These are phyloP conservation scores for Leptosphaerulina australis DNA, from an alignment of 2,329 filamentous ascomycete species.

Conservation along the genomic window DNA sequence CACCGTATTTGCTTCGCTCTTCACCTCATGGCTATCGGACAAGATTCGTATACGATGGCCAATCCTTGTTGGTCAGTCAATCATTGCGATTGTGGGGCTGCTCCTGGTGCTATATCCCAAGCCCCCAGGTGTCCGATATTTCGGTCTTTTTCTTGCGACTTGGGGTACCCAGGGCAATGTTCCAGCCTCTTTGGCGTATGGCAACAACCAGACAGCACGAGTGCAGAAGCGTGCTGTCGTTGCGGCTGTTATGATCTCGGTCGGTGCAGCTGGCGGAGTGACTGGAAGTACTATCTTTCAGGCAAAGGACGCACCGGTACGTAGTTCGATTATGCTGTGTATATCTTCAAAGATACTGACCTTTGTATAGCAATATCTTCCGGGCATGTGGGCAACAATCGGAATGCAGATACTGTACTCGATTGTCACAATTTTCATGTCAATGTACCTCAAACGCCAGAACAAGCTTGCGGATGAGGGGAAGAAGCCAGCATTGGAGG, in stretches of 20 bases:
- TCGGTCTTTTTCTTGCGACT: constrained; percentile 33
- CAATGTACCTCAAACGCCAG: constrained; percentile 30
- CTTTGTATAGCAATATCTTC: constrained; percentile 27
- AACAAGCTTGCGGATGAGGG: constrained; percentile 35
- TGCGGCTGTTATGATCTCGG: constrained; percentile 38
- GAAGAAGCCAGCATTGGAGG: constrained; percentile 28
- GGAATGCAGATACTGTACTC: constrained; percentile 34
- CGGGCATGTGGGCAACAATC: constrained; percentile 40
- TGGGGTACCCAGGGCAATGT: constrained; percentile 29
- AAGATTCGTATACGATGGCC: constrained; percentile 32
- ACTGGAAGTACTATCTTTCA: constrained; percentile 37
- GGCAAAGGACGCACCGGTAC: constrained; percentile 33
- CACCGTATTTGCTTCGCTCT: constrained; percentile 27
- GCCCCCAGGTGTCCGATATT: constrained; percentile 32
- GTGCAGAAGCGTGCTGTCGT: constrained; percentile 41
- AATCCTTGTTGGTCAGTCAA: constrained; percentile 27
- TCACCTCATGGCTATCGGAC: constrained; percentile 30
- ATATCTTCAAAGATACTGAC: background rate
- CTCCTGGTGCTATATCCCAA: constrained; percentile 30
- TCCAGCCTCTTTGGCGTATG: constrained; percentile 32
- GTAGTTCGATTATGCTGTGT: background rate
- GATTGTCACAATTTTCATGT: constrained; percentile 32
- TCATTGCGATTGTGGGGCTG: constrained; percentile 28
- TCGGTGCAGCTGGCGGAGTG: constrained; percentile 35
- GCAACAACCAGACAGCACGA: constrained; percentile 40